Percentiles rank a stretch among this genome's conserved stretches.
Evolutionary conservation across 352 stramenopile species (phyloP).

Genomic region (Globisporangium spiculum): DNA sequence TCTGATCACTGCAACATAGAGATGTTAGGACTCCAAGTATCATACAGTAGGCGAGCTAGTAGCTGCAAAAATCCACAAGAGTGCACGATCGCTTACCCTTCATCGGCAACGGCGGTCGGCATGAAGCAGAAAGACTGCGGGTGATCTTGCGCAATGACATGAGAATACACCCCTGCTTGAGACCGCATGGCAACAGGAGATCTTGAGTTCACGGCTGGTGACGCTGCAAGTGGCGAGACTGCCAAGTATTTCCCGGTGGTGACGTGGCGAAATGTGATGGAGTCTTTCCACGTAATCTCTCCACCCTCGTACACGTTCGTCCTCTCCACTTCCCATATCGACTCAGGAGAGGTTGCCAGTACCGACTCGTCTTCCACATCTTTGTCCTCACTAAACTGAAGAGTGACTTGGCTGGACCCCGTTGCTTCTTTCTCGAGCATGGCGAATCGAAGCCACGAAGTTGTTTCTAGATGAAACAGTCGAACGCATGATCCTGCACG

Average conservation of each 20-base stretch:
- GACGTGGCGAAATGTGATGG: constrained; percentile 51
- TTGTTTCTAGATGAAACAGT: constrained; percentile 64
- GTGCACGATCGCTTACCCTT: constrained; percentile 36
- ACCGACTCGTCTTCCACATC: constrained; percentile 30
- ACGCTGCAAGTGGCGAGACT: constrained; percentile 19
- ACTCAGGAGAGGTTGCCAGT: constrained; percentile 38
- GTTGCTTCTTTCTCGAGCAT: constrained; percentile 1
- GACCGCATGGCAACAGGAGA: constrained; percentile 21
- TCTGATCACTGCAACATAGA: constrained; percentile 28
- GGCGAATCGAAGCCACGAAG: constrained; percentile 55
- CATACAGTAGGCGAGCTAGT: background rate
- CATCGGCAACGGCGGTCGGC: constrained; percentile 49
- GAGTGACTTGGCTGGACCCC: constrained; percentile 24
- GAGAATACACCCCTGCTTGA: constrained; percentile 21
- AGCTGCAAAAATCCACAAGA: background rate
- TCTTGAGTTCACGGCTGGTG: constrained; percentile 18
- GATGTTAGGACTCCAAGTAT: background rate
- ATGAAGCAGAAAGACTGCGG: constrained; percentile 56
- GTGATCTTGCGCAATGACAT: constrained; percentile 33
- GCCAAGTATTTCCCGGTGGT: constrained; percentile 56
- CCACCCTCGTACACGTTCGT: constrained; percentile 51
- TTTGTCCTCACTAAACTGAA: constrained; percentile 50
- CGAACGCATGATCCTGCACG: constrained; percentile 56
- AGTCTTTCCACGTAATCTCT: constrained; percentile 48
- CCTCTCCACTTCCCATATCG: constrained; percentile 62